Evolutionary conservation across 768 basidiomycete genomes (phyloP).

Genomic region (Termitomyces sp.): DNA sequence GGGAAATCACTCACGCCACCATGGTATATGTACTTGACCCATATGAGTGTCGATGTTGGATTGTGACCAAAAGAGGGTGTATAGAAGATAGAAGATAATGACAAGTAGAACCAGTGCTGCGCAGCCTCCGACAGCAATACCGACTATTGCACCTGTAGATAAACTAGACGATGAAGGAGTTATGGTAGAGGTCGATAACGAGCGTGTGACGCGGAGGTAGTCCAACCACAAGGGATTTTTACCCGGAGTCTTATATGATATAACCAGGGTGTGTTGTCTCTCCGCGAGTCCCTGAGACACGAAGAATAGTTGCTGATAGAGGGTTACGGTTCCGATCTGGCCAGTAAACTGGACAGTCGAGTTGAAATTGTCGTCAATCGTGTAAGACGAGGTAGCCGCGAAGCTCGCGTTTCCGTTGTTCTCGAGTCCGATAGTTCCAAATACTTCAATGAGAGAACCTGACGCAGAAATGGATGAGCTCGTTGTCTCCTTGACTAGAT

Average conservation of each 20-base stretch:
- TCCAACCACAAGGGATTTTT: constrained; percentile 8
- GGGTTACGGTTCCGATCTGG: background rate
- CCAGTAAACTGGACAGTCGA: background rate
- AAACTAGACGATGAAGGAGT: background rate
- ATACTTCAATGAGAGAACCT: constrained; percentile 11
- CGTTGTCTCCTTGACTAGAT: background rate
- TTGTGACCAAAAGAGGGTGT: background rate
- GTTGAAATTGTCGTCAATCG: background rate
- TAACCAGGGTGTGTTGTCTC: background rate
- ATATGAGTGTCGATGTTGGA: background rate
- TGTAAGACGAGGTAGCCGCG: constrained; percentile 6
- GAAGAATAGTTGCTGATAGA: constrained; percentile 4
- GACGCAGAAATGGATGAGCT: background rate
- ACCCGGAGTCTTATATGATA: background rate
- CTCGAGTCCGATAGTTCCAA: constrained; percentile 10
- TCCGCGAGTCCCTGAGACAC: background rate
- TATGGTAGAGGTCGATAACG: background rate
- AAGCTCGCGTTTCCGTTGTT: constrained; percentile 2
- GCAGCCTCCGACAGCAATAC: constrained; percentile 3
- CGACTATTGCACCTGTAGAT: constrained; percentile 3
- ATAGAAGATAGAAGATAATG: background rate
- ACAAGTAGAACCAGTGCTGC: constrained; percentile 2
- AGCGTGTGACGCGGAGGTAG: background rate
- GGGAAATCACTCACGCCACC: background rate
- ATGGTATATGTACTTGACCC: background rate